Evolutionary conservation across 371 early-diverging fungal species (phyloP).

Genomic region (Nematocida minor): DNA sequence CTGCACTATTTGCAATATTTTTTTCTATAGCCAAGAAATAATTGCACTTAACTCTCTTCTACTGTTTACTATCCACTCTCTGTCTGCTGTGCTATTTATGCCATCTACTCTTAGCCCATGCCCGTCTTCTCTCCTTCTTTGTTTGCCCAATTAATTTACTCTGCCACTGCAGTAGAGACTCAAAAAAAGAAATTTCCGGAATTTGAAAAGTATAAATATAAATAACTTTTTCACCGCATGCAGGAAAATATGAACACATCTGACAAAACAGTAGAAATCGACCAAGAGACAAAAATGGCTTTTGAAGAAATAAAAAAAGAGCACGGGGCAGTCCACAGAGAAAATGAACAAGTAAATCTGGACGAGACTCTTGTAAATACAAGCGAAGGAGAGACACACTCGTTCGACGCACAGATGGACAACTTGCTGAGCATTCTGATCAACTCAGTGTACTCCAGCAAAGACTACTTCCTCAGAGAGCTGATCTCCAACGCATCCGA

Average conservation of each 20-base stretch:
- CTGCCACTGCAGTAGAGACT: too few species aligned
- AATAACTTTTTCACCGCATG: constrained; percentile 2
- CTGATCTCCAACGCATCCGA: constrained; percentile 85
- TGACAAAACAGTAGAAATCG: not conserved
- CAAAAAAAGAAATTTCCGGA: constrained; percentile 33
- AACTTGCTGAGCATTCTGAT: constrained; percentile 82
- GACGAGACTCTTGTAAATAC: not conserved
- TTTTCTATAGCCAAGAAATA: too few species aligned
- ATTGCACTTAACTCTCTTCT: too few species aligned
- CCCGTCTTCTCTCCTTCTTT: too few species aligned
- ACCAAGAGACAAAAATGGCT: constrained; percentile 35
- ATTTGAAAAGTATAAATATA: constrained; percentile 33
- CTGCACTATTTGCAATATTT: too few species aligned
- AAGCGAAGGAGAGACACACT: constrained; percentile 64
- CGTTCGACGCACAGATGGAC: constrained; percentile 76
- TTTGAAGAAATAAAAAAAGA: constrained; percentile 47
- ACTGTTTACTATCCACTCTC: too few species aligned
- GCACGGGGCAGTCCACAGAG: not conserved
- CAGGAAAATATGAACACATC: constrained; percentile 13
- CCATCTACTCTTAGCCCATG: too few species aligned
- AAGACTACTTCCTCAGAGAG: constrained; percentile 87
- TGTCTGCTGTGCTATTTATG: too few species aligned
- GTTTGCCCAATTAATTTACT: too few species aligned
- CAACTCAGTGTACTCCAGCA: constrained; percentile 78
- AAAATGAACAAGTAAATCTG: not conserved